Evolutionary conservation across 331 rosid species (phyloP).

Genomic region (Quercus phellos): DNA sequence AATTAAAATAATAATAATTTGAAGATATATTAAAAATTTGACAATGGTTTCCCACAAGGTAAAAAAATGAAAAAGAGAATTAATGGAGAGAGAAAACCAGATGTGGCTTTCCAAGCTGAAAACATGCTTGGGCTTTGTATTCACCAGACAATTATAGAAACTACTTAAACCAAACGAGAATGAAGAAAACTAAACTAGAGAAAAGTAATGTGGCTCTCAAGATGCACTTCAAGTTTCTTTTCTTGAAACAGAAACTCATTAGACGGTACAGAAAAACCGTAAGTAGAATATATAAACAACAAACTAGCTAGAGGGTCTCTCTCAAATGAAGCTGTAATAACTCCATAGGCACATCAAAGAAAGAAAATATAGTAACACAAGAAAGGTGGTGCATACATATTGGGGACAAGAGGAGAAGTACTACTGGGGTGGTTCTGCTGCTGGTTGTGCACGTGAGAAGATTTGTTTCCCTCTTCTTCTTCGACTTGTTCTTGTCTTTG

Average conservation of each 20-base stretch:
- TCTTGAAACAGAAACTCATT: not conserved
- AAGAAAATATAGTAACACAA: not conserved
- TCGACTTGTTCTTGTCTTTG: constrained; percentile 37
- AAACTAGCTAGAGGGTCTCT: not conserved
- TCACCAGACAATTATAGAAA: too few species aligned
- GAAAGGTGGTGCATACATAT: constrained; percentile 20
- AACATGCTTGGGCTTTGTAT: not conserved
- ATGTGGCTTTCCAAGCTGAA: not conserved
- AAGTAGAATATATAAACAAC: not conserved
- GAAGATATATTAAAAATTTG: too few species aligned
- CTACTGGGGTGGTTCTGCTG: constrained; percentile 4
- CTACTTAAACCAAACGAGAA: not conserved
- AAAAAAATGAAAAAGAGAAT: not conserved
- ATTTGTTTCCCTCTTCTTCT: constrained; percentile 24
- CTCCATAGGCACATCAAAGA: not conserved
- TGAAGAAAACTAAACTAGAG: not conserved
- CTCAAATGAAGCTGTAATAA: not conserved
- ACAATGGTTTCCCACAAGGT: not conserved
- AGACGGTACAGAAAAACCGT: not conserved
- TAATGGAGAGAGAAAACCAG: not conserved
- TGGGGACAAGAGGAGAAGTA: constrained; percentile 22
- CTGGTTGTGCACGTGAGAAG: constrained; percentile 43
- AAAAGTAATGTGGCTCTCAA: not conserved
- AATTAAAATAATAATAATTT: not conserved
- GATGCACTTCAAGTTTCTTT: not conserved